These are phyloP conservation scores for Chenopodium formosanum DNA, from an alignment of 148 eudicot genomes.

Conservation along the genomic window DNA sequence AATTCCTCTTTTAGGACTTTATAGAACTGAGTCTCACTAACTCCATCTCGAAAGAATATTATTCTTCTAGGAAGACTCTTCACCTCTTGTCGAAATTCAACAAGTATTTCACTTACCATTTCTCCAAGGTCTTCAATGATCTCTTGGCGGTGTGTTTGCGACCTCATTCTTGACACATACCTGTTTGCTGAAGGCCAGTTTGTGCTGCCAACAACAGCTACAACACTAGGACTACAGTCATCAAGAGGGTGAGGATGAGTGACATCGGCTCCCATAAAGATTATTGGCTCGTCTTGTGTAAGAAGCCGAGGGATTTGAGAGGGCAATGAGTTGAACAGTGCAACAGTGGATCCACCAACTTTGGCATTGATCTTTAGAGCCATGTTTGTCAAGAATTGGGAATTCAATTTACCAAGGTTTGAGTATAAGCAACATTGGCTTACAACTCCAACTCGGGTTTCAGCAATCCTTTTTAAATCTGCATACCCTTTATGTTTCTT, in stretches of 20 bases:
- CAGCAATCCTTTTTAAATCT: constrained; percentile 86
- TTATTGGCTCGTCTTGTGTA: constrained; percentile 52
- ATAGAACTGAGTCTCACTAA: constrained; percentile 88
- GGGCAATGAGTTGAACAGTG: constrained; percentile 66
- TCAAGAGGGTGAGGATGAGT: constrained; percentile 94
- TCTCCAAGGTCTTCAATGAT: constrained; percentile 77
- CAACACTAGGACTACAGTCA: constrained; percentile 89
- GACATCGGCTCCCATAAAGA: constrained; percentile 96
- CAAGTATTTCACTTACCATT: constrained; percentile 70
- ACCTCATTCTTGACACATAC: constrained; percentile 83
- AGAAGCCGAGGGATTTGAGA: constrained; percentile 75
- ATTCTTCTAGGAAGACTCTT: constrained; percentile 61
- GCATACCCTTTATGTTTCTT: constrained; percentile 91
- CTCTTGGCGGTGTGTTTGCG: constrained; percentile 89
- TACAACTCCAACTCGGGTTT: constrained; percentile 73
- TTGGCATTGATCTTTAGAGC: constrained; percentile 95
- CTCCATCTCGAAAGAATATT: constrained; percentile 87
- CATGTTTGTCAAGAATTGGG: constrained; percentile 78
- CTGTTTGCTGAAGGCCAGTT: constrained; percentile 92
- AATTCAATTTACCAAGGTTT: constrained; percentile 58
- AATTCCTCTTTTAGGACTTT: constrained; percentile 77
- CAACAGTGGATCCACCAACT: constrained; percentile 89
- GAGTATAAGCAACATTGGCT: constrained; percentile 88
- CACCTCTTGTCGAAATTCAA: constrained; percentile 55
- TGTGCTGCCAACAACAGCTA: constrained; percentile 84